A percentile compares a stretch with the other conserved stretches of the same genome.
These are phyloP conservation scores for Coemansia sp. DNA, from an alignment of 192 early-diverging fungal species.

Conservation along the genomic window DNA sequence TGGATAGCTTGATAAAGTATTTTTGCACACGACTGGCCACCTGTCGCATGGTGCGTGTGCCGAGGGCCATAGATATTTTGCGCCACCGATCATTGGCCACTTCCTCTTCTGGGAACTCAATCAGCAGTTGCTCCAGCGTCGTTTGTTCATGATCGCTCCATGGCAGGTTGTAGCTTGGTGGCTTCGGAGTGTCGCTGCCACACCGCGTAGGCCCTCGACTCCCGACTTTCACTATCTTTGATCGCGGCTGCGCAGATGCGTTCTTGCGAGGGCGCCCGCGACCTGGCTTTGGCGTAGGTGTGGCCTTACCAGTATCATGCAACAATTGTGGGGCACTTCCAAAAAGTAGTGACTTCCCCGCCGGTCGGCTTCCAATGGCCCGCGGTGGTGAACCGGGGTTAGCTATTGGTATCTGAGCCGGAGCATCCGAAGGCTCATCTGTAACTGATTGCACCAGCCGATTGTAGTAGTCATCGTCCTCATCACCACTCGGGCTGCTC, in stretches of 20 bases:
- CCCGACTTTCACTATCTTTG: background rate
- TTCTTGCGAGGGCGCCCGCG: slow-evolving; percentile 18
- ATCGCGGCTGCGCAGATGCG: background rate
- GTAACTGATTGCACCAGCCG: slow-evolving; percentile 20
- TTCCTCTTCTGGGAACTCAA: slow-evolving; percentile 68
- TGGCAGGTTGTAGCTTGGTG: slow-evolving; percentile 61
- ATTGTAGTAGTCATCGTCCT: slow-evolving; percentile 30
- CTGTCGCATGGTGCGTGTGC: slow-evolving; percentile 69
- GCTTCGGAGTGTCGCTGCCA: slow-evolving; percentile 47
- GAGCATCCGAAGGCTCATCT: too few species aligned
- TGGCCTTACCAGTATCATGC: background rate
- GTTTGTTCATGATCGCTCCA: slow-evolving; percentile 72
- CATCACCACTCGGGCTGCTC: slow-evolving; percentile 19
- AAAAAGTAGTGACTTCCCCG: slow-evolving; percentile 19
- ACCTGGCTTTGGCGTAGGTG: slow-evolving; percentile 1
- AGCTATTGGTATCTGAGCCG: background rate
- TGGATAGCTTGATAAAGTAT: slow-evolving; percentile 77
- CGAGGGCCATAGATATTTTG: slow-evolving; percentile 69
- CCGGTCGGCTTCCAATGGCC: background rate
- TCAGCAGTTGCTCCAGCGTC: slow-evolving; percentile 59
- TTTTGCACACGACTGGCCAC: slow-evolving; percentile 78
- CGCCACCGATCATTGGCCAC: slow-evolving; percentile 66
- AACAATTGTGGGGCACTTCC: background rate
- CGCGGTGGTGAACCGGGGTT: background rate
- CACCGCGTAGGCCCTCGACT: slow-evolving; percentile 12